Conservation (phyloP, 805 yeast genomes). For the Metschnikowia cubensis region DNA sequence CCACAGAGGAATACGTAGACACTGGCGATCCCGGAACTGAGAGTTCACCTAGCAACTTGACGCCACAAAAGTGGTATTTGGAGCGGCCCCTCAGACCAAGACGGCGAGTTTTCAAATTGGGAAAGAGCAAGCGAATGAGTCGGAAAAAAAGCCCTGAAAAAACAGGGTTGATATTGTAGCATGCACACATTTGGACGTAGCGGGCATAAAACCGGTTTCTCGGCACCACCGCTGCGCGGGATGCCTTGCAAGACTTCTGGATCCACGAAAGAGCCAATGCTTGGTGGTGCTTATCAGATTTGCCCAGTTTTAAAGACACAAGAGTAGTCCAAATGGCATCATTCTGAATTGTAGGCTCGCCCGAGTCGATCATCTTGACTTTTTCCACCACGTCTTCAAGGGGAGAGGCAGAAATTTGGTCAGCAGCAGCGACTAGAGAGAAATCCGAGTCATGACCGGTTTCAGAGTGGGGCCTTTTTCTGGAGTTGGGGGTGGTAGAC, state of each 20-base stretch:
- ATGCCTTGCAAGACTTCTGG: slow-evolving; percentile 57
- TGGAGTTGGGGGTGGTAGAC: background rate
- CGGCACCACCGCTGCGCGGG: slow-evolving; percentile 40
- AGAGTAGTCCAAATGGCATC: slow-evolving; percentile 9
- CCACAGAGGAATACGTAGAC: slow-evolving; percentile 13
- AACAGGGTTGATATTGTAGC: slow-evolving; percentile 48
- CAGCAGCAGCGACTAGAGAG: slow-evolving; percentile 9
- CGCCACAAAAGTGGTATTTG: slow-evolving; percentile 82
- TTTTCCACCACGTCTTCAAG: slow-evolving; percentile 14
- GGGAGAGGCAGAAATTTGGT: slow-evolving; percentile 1
- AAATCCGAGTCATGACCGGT: slow-evolving; percentile 9
- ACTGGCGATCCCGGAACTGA: slow-evolving; percentile 19
- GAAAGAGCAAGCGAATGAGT: slow-evolving; percentile 38
- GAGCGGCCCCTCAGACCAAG: slow-evolving; percentile 80
- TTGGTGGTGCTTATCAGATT: slow-evolving; percentile 61
- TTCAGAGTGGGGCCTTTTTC: slow-evolving; percentile 6
- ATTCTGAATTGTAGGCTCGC: slow-evolving; percentile 3
- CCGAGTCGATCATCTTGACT: slow-evolving; percentile 9
- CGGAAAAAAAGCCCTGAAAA: slow-evolving; percentile 74
- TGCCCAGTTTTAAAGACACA: slow-evolving; percentile 5
- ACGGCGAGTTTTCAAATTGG: slow-evolving; percentile 67
- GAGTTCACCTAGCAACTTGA: slow-evolving; percentile 34
- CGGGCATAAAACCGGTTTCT: slow-evolving; percentile 41
- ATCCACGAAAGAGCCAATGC: slow-evolving; percentile 82
- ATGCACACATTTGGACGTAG: slow-evolving; percentile 38